Evolutionary conservation across 1,139 yeast genomes (phyloP).

Genomic region (Yamadazyma triangularis): DNA sequence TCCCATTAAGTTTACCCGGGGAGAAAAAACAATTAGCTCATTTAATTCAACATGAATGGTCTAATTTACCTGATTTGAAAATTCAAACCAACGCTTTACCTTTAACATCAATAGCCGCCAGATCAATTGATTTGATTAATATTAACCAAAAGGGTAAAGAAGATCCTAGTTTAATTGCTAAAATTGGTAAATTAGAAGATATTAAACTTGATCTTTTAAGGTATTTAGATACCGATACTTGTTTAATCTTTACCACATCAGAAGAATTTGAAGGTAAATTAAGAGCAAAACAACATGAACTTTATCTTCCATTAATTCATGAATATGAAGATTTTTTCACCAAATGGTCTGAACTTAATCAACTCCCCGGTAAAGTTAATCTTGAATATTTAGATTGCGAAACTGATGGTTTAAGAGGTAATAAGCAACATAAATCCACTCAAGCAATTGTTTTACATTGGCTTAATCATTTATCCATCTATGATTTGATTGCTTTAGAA

Average conservation of each 20-base stretch:
- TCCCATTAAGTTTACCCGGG: slow-evolving; percentile 60
- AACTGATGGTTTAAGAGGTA: slow-evolving; percentile 73
- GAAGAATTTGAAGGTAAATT: slow-evolving; percentile 81
- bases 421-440: slow-evolving; percentile 59
- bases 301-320: slow-evolving; percentile 68
- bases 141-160: slow-evolving; percentile 18
- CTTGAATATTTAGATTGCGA: slow-evolving; percentile 75
- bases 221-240: slow-evolving; percentile 89
- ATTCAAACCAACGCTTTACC: slow-evolving; percentile 82
- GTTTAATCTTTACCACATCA: slow-evolving; percentile 78
- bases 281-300: slow-evolving; percentile 69
- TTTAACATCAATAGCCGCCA: slow-evolving; percentile 77
- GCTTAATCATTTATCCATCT: slow-evolving; percentile 57
- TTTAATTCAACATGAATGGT: slow-evolving; percentile 86
- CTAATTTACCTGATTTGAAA: slow-evolving; percentile 61
- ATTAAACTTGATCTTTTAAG: slow-evolving; percentile 59
- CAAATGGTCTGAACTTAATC: slow-evolving; percentile 22
- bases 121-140: slow-evolving; percentile 70
- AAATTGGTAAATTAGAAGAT: slow-evolving; percentile 56
- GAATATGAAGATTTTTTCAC: slow-evolving; percentile 63
- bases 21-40: slow-evolving; percentile 62
- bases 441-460: slow-evolving; percentile 61
- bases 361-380: slow-evolving; percentile 18
- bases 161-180: slow-evolving; percentile 48
- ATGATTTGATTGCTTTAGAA: slow-evolving; percentile 85